Base-by-base conservation (phyloP, 108 stramenopile species). In the Skeletonema marinoi region DNA sequence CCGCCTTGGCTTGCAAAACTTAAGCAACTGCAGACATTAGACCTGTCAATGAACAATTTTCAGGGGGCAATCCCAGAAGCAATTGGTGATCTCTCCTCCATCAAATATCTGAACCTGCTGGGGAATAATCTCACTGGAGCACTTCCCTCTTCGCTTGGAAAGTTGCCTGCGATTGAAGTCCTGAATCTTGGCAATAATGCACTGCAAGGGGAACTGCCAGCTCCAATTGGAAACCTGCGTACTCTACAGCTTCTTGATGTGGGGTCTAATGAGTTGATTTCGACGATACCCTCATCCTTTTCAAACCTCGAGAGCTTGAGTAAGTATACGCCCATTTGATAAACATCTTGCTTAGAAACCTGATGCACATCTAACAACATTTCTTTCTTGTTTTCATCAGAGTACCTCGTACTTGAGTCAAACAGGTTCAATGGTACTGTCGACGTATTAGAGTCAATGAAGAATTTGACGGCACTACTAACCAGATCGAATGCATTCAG, bases 121-220 rank as follows among this genome's bases (percentile, higher is more conserved):
- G 64, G 19, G 6, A 74, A 74, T 17, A 41, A 39, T 32, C 29
- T 74, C 10, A 74, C 19, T 66, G 65, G 46, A 12, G 56, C 65
- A 41, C 33, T 74, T 30, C 73, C 73, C 8, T 7, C 41, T 11
- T 31, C 48, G 0, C 30, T 74, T 38, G 73, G 73, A 11, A 30
- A 31, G 25, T 39, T 74, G 60, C 10, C 36, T 21, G 38, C 35
- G 9, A 1, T 74, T 12, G 50, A 25, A 14, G 65, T 6, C 1
- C 6, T 74, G 4, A 44, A 21, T 6, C 21, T 74, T 17, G 51
- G 25, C 32, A 6, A 51, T 0, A 74, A 74, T 25, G 17, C 36
- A 6, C 14, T 74, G n/a, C 8, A 35, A 6, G 73, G 73, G n/a
- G 14, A 8, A 13, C n/a, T 74, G 2, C 73, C 73, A 8, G 29